phyloP scores from a whole-genome alignment of 2,329 filamentous ascomycete species.

The Colletotrichum tamarilloi region DNA sequence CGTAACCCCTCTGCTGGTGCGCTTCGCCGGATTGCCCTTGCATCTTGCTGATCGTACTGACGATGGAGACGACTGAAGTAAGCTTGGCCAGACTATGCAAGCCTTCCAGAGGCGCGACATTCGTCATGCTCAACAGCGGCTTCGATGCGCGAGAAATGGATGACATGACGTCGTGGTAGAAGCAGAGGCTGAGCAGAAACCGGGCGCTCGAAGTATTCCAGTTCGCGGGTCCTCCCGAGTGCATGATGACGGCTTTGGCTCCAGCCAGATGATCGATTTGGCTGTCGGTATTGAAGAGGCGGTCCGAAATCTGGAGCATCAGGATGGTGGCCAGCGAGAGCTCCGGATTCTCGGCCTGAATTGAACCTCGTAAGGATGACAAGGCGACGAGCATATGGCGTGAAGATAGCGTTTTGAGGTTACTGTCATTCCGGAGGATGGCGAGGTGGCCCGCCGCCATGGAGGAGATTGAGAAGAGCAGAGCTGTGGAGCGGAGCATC shows the following conservation, averaged over 20 bases:
- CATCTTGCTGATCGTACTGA: slow-evolving; percentile 42
- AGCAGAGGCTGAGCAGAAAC: slow-evolving; percentile 45
- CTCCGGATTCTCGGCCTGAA: slow-evolving; percentile 36
- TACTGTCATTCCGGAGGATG: slow-evolving; percentile 39
- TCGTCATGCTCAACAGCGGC: slow-evolving; percentile 40
- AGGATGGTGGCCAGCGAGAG: slow-evolving; percentile 45
- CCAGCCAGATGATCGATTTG: slow-evolving; percentile 44
- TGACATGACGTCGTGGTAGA: slow-evolving; percentile 45
- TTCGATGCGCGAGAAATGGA: slow-evolving; percentile 42
- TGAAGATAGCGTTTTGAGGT: slow-evolving; percentile 38
- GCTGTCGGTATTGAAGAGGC: slow-evolving; percentile 43
- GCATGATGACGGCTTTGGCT: slow-evolving; percentile 43
- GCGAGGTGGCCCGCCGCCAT: slow-evolving; percentile 46
- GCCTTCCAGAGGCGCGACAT: slow-evolving; percentile 38
- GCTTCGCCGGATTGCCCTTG: slow-evolving; percentile 32
- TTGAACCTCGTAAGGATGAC: slow-evolving; percentile 4
- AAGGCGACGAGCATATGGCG: slow-evolving; percentile 40
- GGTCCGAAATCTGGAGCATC: slow-evolving; percentile 45
- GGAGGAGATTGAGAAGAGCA: slow-evolving; percentile 43
- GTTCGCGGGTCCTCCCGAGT: slow-evolving; percentile 23
- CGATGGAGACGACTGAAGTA: slow-evolving; percentile 38
- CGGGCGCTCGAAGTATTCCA: slow-evolving; percentile 39
- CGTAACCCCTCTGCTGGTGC: not conserved
- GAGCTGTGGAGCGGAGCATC: slow-evolving; percentile 41
- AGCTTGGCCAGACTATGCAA: slow-evolving; percentile 38